Base-by-base conservation (phyloP, 73 alveolate species). In the Breviolum minutum region DNA sequence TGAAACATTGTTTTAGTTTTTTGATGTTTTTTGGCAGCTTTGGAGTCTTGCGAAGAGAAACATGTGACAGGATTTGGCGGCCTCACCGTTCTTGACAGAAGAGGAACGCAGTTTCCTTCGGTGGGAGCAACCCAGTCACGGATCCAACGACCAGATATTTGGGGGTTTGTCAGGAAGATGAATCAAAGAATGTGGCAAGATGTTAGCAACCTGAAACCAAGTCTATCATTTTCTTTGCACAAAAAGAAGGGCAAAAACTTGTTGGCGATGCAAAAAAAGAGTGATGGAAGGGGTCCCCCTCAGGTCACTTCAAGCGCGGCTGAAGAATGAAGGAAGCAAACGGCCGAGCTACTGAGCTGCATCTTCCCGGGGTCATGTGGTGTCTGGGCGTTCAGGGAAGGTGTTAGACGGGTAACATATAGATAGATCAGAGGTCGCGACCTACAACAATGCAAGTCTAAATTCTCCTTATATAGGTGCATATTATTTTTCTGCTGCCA, bases 291-390 rank as follows among this genome's bases (percentile, higher is more conserved):
- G 82, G 82, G 10, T 19, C n/a, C 14, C 19, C 82, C 40, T 73
- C 29, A 86, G 94, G 94, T 86, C 94, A 12, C 29, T 86, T 77
- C 94, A 86, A 63, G 77, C 54, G 63, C 94, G 94, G 64, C 94
- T 86, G 24, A 83, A 83, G 73, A 61, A 83, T 26, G 92, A 83
- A 8, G 86, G 63, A n/a, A n/a, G 24, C 63, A 80, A 80, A 80
- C 66, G 88, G 30, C 68, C 88, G 40, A 80, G 88, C 24, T 27
- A 17, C 88, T 80, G 32, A 66, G 88, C 9, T 48, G 63, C 82
- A n/a, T n/a, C n/a, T n/a, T n/a, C n/a, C n/a, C n/a, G n/a, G n/a
- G n/a, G n/a, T n/a, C n/a, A n/a, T n/a, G n/a, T n/a, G n/a, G n/a
- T n/a, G n/a, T n/a, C n/a, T n/a, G n/a, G n/a, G n/a, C n/a, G n/a